Evolutionary conservation across 345 rosid genomes (phyloP).

Genomic region (Populus davidiana): DNA sequence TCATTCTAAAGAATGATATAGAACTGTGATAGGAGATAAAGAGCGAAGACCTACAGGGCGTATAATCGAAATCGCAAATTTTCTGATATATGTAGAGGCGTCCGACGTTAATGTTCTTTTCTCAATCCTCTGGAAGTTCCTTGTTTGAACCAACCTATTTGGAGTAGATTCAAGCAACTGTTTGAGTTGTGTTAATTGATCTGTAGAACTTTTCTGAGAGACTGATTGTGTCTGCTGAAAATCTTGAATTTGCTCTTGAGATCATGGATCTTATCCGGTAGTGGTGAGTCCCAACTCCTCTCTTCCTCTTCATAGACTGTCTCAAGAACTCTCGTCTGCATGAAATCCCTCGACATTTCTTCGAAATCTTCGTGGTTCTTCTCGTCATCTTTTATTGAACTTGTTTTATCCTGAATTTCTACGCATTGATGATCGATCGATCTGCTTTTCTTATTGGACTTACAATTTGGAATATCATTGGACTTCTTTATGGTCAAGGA

Average conservation of each 20-base stretch:
- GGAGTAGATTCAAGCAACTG: constrained; percentile 20
- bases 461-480: constrained; percentile 1
- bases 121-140: constrained; percentile 19
- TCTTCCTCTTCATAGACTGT: constrained; percentile 35
- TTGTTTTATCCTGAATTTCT: constrained; percentile 11
- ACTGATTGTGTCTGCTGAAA: constrained; percentile 11
- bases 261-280: not conserved
- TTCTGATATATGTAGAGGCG: constrained; percentile 8
- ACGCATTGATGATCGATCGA: not conserved
- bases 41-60: constrained; percentile 23
- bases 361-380: constrained; percentile 11
- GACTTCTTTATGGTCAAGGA: constrained; percentile 19
- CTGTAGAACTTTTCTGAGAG: not conserved
- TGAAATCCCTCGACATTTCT: constrained; percentile 27
- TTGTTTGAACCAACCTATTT: constrained; percentile 15
- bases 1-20: not conserved
- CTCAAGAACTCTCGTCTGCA: constrained; percentile 27
- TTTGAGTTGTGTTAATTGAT: constrained; percentile 17
- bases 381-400: not conserved
- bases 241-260: not conserved
- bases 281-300: constrained; percentile 16
- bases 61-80: constrained; percentile 11
- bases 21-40: not conserved
- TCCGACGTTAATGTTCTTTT: constrained; percentile 1
- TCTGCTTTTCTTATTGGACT: constrained; percentile 9